These are phyloP conservation scores for Aspergillus ellipticus DNA, from an alignment of 495 filamentous ascomycete genomes.

Conservation along the genomic window DNA sequence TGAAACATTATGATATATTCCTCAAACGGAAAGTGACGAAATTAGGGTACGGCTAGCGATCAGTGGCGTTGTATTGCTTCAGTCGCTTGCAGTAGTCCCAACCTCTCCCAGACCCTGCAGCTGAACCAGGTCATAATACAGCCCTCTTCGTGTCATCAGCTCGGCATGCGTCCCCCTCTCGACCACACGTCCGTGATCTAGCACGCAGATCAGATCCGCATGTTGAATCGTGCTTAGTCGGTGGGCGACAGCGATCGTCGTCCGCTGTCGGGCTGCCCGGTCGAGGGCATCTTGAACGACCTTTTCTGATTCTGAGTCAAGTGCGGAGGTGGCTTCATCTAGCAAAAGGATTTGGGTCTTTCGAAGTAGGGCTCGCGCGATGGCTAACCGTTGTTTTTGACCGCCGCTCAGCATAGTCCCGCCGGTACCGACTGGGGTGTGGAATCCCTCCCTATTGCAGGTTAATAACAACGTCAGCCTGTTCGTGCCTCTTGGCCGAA, in stretches of 20 bases:
- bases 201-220: slow-evolving; percentile 77
- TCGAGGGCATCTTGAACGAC: slow-evolving; percentile 78
- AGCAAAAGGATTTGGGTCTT: slow-evolving; percentile 68
- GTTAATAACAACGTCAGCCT: not conserved
- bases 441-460: slow-evolving; percentile 56
- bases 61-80: too few relatives aligned
- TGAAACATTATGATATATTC: too few relatives aligned
- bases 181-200: slow-evolving; percentile 67
- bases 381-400: slow-evolving; percentile 79
- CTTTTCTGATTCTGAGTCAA: slow-evolving; percentile 78
- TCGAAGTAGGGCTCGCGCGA: slow-evolving; percentile 68
- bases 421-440: slow-evolving; percentile 70
- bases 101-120: slow-evolving; percentile 61
- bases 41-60: too few relatives aligned
- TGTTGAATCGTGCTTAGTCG: slow-evolving; percentile 74
- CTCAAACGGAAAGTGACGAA: too few relatives aligned
- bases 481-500: slow-evolving; percentile 21
- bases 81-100: too few relatives aligned
- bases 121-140: slow-evolving; percentile 72
- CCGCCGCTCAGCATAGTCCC: slow-evolving; percentile 76
- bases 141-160: slow-evolving; percentile 59
- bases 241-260: slow-evolving; percentile 75
- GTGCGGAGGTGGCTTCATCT: slow-evolving; percentile 77
- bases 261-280: slow-evolving; percentile 64
- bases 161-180: slow-evolving; percentile 69